These are phyloP conservation scores for Ustilago bromivora DNA, from an alignment of 1,284 basidiomycete species.

Conservation along the genomic window DNA sequence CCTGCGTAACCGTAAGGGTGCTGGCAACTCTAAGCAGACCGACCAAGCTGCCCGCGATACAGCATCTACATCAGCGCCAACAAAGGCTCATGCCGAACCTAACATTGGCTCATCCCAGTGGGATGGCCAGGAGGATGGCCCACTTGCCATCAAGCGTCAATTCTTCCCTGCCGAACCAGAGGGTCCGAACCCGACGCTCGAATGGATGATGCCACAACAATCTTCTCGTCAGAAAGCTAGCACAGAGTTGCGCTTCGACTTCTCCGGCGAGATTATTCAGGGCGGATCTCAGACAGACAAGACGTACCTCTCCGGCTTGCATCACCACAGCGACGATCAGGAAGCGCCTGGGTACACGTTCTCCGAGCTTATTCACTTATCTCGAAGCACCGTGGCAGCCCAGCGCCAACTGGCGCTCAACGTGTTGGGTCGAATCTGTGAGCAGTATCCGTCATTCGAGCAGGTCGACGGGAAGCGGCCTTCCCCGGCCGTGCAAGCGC, in stretches of 20 bases:
- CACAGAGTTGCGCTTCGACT: conserved; percentile 58
- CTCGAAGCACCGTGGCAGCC: conserved; percentile 83
- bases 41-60: background rate
- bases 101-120: conserved; percentile 9
- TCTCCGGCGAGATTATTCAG: conserved; percentile 47
- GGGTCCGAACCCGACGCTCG: conserved; percentile 47
- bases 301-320: conserved; percentile 75
- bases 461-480: background rate
- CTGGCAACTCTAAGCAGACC: conserved; percentile 3
- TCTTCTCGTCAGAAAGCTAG: conserved; percentile 5
- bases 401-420: conserved; percentile 86
- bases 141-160: conserved; percentile 82
- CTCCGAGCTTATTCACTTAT: conserved; percentile 84
- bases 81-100: conserved; percentile 57
- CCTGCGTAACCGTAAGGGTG: conserved; percentile 46
- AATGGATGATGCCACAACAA: conserved; percentile 56
- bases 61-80: conserved; percentile 65
- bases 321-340: conserved; percentile 83
- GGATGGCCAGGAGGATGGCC: conserved; percentile 78
- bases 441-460: conserved; percentile 25
- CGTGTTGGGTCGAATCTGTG: conserved; percentile 76
- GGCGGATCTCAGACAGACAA: conserved; percentile 23
- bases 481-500: conserved; percentile 3
- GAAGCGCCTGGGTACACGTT: conserved; percentile 88
- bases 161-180: conserved; percentile 80